Base-by-base conservation (phyloP, 2,329 filamentous ascomycete species). In the Colletotrichum coccodes region DNA sequence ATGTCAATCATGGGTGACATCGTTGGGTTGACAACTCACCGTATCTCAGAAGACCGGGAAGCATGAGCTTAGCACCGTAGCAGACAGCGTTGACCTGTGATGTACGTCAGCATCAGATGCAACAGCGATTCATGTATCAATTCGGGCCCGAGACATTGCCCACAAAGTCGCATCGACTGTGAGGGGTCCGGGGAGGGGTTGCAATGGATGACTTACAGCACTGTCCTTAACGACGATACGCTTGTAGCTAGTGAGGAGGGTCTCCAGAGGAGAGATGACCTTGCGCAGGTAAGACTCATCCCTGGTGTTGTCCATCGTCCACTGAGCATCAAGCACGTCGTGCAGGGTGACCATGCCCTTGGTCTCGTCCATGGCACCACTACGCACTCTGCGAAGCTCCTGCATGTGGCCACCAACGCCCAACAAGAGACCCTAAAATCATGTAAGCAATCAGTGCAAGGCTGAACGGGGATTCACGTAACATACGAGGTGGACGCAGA, bases 31-130 rank as follows among this genome's bases (percentile, higher is more conserved):
- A 23, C 50, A 52, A 84, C 89, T 75, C 85, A 94, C 92, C 92
- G 80, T 97, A 98, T 79, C 96, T 91, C 72, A 99, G 85, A 63
- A 99, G 88, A 85, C 96, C 96, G 56, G 96, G 96, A 83, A 98
- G 92, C 96, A 98, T 99, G 72, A 99, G 90, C 87, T 98, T 98
- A 54, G 96, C 96, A 83, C 96, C 96, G 81, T 98, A 98, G 88
- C 95, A 98, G 66, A 99, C 94, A 68, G 96, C 96, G 80, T 98
- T 98, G 76, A 99, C 95, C 67, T 69, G 49, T 40, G 9, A 5
- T 23, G 34, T 56, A 52, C 49, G 61, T 69, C 49, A 69, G 62
- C 52, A 69, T 60, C 46, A 21, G 49, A 32, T 57, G 36, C 40
- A 53, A 28, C 8, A 23, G 53, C 42, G 46, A 50, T 34, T 40